Base-by-base conservation (phyloP, 2,329 filamentous ascomycete species). In the Dactylellina drechsleri region DNA sequence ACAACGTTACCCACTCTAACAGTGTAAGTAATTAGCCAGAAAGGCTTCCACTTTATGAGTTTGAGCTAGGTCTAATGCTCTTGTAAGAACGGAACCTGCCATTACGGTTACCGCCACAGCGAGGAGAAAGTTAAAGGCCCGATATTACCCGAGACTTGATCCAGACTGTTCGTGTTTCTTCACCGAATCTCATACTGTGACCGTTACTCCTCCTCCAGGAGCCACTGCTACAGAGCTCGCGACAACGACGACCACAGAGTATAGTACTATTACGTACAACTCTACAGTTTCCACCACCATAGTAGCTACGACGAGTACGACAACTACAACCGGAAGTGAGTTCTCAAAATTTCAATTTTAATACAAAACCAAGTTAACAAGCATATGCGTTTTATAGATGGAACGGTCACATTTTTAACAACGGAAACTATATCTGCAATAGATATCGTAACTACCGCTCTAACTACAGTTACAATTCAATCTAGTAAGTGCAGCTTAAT, bases 121-220 rank as follows among this genome's bases (percentile, higher is more conserved):
- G 0, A 57, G 58, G 16, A 59, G 41, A 16, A 65, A 43, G n/a
- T 23, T 68, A 13, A 54, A 54, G 8, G 71, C 52, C 6, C 57
- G 71, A 43, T 66, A 64, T 18, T 75, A 68, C 20, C 71, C 50
- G 3, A 57, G 54, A 20, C 45, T 75, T 28, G 71, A 75, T 43
- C 71, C 71, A 0, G 64, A 75, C 28, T 75, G 71, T 26, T 75
- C 71, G 23, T 75, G 71, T 43, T 75, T 67, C 53, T 60, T 75
- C 16, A 75, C 71, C 5, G 68, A 23, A n/a, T 68, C 64, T 28
- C 57, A 59, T 23, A 75, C 59, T 6, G 59, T 59, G 1, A 75
- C 71, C 2, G 45, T 75, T 36, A 68, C 64, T n/a, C 64, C 52
- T 15, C 43, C 36, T 8, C 52, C 64, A 23, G 64, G 64, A 6